Percentiles rank a stretch among this genome's conserved stretches.
These are phyloP conservation scores for Pythium dissotocum DNA, from an alignment of 352 stramenopile species.

Conservation along the genomic window DNA sequence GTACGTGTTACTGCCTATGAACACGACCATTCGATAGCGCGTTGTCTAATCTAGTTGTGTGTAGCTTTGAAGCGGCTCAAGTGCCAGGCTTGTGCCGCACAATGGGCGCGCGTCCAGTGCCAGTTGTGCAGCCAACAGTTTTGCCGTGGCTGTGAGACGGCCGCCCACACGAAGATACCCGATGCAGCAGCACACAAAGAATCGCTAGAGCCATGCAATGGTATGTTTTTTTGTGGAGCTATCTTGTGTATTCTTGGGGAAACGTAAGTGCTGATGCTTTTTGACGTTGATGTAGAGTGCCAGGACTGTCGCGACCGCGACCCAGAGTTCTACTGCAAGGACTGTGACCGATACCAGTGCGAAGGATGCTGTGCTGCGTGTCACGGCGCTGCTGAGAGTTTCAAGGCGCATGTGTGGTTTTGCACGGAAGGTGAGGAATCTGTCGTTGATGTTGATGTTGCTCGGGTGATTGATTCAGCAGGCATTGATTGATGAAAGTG, in stretches of 20 bases:
- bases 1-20: neutral
- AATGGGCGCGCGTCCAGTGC: slow-evolving; percentile 49
- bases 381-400: neutral
- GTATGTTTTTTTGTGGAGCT: slow-evolving; percentile 22
- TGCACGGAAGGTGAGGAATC: slow-evolving; percentile 47
- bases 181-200: slow-evolving; percentile 36
- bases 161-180: slow-evolving; percentile 38
- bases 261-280: neutral
- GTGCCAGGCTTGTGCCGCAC: slow-evolving; percentile 40
- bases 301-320: slow-evolving; percentile 44
- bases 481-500: neutral
- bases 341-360: slow-evolving; percentile 60
- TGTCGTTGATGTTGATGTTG: neutral
- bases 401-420: slow-evolving; percentile 47
- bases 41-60: neutral
- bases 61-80: slow-evolving; percentile 48
- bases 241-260: neutral
- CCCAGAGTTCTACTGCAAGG: slow-evolving; percentile 56
- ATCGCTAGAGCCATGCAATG: slow-evolving; percentile 46
- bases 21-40: neutral
- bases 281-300: slow-evolving; percentile 36
- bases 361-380: slow-evolving; percentile 43
- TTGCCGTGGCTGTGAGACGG: slow-evolving; percentile 46
- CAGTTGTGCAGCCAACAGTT: slow-evolving; percentile 44
- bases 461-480: neutral